Base-by-base conservation (phyloP, 2,329 filamentous ascomycete species). In the Xylaria sp. region DNA sequence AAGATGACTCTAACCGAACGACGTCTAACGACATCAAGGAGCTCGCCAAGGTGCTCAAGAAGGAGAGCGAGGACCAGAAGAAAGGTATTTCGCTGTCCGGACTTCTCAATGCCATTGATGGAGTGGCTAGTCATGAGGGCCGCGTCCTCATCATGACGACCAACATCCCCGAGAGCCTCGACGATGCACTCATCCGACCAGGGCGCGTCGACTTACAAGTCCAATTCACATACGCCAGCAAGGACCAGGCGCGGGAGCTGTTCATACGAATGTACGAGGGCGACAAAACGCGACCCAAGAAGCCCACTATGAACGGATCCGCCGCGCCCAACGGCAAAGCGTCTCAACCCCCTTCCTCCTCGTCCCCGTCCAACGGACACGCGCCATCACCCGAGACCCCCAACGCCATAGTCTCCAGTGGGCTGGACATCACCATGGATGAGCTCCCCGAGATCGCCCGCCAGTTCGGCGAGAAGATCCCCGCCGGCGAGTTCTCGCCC, bases 131-230 rank as follows among this genome's bases (percentile, higher is more conserved):
- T 2, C 91, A 93, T 73, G 92, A 95, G 80, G 92, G 92, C 30
- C 87, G 92, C 54, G 87, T 95, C 12, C 85, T 95, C 19, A 90
- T 95, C 81, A 93, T 94, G 90, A 94, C 92, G 0, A 93, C 91
- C 36, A 96, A 95, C 79, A 86, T 89, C 68, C 90, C 90, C 2
- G 89, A 94, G 73, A 84, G 87, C 14, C 86, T 95, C 0, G 92
- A 94, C 75, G 85, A 89, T 54, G 92, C 92, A 0, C 84, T 96
- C 5, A 89, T 94, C 58, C 85, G 92, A 0, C 91, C 92, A 0
- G 92, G 92, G 0, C 85, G 91, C 1, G 89, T 94, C 3, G 92
- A 94, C 70, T 81, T 91, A 48, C 88, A 91, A 73, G 87, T 94
- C 0, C 82, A 82, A 11, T 92, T 94, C 78, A 84, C 81, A 24